A percentile compares a stretch with the other conserved stretches of the same genome.
phyloP scores from a whole-genome alignment of 495 filamentous ascomycete species.

The Annulohypoxylon stygium region DNA sequence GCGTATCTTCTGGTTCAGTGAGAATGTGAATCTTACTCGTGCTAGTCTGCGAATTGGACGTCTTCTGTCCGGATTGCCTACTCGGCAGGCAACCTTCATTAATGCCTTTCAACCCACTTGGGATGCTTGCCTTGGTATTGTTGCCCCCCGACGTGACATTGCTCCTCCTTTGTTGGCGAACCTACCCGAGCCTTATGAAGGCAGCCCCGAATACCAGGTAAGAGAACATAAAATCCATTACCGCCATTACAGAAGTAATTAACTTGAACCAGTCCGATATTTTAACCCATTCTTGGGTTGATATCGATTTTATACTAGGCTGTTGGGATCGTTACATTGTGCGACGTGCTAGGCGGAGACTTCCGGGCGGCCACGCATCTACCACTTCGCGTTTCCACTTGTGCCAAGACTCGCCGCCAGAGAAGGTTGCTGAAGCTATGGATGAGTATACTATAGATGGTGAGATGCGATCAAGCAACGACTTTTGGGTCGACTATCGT shows the following conservation, averaged over 20 bases:
- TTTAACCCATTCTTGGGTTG: constrained; percentile 50
- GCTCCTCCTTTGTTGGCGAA: background rate
- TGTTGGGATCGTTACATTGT: constrained; percentile 40
- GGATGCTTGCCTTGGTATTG: constrained; percentile 52
- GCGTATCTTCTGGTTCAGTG: constrained; percentile 55
- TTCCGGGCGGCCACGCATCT: background rate
- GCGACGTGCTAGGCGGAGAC: constrained; percentile 7
- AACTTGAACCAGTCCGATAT: constrained; percentile 49
- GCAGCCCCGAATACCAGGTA: constrained; percentile 55
- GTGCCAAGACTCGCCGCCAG: background rate
- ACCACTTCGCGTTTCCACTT: background rate
- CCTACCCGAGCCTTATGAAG: constrained; percentile 6
- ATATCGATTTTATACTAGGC: constrained; percentile 46
- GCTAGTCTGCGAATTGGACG: constrained; percentile 54
- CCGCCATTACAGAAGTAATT: constrained; percentile 9
- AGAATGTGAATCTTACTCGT: constrained; percentile 55
- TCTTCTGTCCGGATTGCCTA: constrained; percentile 49
- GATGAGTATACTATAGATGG: background rate
- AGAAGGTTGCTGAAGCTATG: background rate
- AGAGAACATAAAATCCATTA: background rate
- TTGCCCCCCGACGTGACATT: background rate
- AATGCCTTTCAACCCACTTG: constrained; percentile 56
- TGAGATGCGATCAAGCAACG: background rate
- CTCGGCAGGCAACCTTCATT: constrained; percentile 48
- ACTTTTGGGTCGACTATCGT: background rate